Conservation (phyloP, 148 eudicot genomes). For the Bassia scoparia region DNA sequence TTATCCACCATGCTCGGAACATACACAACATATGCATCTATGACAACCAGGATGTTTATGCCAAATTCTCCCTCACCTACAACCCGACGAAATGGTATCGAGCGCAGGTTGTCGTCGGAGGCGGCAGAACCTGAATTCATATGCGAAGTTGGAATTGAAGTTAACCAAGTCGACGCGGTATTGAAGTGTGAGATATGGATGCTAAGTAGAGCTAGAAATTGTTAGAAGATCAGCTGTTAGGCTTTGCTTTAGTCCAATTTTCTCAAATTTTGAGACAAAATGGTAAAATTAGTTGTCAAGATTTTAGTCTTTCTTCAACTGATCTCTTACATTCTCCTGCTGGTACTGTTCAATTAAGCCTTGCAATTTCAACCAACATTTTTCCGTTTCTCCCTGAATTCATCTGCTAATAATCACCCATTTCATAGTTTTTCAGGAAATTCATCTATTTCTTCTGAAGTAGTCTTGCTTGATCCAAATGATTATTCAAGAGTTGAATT, state of each 20-base stretch:
- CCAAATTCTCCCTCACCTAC: slow-evolving; percentile 80
- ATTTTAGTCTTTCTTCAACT: slow-evolving; percentile 67
- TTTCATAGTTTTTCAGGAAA: slow-evolving; percentile 26
- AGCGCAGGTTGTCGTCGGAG: slow-evolving; percentile 54
- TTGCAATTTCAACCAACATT: slow-evolving; percentile 29
- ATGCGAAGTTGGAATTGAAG: slow-evolving; percentile 44
- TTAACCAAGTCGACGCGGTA: slow-evolving; percentile 46
- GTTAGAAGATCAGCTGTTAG: slow-evolving; percentile 77
- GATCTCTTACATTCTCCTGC: slow-evolving; percentile 86
- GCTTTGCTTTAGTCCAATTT: slow-evolving; percentile 68
- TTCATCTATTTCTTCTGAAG: slow-evolving; percentile 53
- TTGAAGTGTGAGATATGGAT: slow-evolving; percentile 89
- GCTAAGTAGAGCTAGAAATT: slow-evolving; percentile 57
- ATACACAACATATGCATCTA: slow-evolving; percentile 86
- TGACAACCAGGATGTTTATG: slow-evolving; percentile 77
- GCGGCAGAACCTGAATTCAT: slow-evolving; percentile 77
- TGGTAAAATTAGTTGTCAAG: slow-evolving; percentile 42
- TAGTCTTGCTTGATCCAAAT: slow-evolving; percentile 44
- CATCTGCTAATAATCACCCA: slow-evolving; percentile 14
- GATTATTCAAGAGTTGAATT: slow-evolving; percentile 67
- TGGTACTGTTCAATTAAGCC: slow-evolving; percentile 60
- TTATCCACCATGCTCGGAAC: slow-evolving; percentile 73
- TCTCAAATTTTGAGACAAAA: slow-evolving; percentile 42
- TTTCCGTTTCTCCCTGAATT: slow-evolving; percentile 18
- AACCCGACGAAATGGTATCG: slow-evolving; percentile 58